Base-by-base conservation (phyloP, 257 asterid genomes). In the Thymus mandschuricus region DNA sequence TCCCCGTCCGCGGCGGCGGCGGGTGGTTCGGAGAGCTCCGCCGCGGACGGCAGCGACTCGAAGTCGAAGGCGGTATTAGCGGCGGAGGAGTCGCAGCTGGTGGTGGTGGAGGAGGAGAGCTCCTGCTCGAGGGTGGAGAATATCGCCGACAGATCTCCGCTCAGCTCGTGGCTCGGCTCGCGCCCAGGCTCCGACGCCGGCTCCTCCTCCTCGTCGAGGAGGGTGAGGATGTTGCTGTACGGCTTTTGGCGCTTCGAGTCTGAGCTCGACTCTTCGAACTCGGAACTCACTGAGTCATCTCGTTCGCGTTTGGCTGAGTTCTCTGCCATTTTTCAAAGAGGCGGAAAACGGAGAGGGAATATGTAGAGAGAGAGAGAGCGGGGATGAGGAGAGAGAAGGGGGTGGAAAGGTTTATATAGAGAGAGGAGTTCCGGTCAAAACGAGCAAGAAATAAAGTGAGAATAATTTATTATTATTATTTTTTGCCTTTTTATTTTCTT, bases 61-160 rank as follows among this genome's bases (percentile, higher is more conserved):
- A 55, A 34, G 41, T 76, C 81, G 29, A 60, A 66, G 73, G 75
- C 21, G 67, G 79, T 28, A 10, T 82, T 6, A 46, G 64, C 56
- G 69, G 55, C 5, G 55, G 28, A 66, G 3, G 29, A 49, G 67
- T 78, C 50, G 55, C 55, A 49, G 55, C 55, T 51, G 30, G 56
- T 50, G 77, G 55, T 48, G 61, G 21, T 1, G 38, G 83, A 50
- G 45, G 83, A 76, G 38, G 84, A 80, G 56, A 92, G 85, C 31
- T 92, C 93, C 27, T 85, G 86, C 58, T 92, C 82, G 63, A 92
- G 88, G 55, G 86, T 78, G 38, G 84, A 78, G 85, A 86, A 88
- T 44, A 92, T 83, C 62, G 81, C 92, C 0, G 91, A 84, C 10
- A 86, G 56, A 59, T 86, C 91, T 2, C 79, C 85, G 88, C 72